Conservation (phyloP, 176 grass and related monocot genomes). For the Juncus effusus region DNA sequence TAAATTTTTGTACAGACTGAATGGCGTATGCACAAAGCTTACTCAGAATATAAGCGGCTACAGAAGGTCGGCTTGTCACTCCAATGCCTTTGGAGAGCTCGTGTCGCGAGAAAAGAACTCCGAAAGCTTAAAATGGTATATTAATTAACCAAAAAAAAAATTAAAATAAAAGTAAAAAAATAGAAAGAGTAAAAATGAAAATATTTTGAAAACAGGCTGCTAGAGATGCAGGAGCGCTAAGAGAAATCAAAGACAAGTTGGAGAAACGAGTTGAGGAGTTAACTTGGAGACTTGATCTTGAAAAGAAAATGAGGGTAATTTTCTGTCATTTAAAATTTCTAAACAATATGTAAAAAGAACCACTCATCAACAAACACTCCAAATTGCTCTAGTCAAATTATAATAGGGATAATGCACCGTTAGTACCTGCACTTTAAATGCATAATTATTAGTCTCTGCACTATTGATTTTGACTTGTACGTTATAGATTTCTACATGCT, state of each 20-base stretch:
- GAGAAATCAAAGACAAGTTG: constrained; percentile 92
- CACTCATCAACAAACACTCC: no score
- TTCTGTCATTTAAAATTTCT: background rate
- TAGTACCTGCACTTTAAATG: no score
- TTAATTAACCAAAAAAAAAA: background rate
- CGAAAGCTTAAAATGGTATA: constrained; percentile 75
- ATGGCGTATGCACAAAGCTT: constrained; percentile 82
- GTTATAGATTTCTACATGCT: no score
- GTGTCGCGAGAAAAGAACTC: constrained; percentile 90
- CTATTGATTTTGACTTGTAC: no score
- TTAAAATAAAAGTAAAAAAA: background rate
- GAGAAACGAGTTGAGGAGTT: constrained; percentile 95
- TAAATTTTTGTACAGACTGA: constrained; percentile 49
- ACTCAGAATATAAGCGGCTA: constrained; percentile 59
- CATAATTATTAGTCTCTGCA: no score
- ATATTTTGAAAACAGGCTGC: constrained; percentile 60
- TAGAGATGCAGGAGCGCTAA: constrained; percentile 83
- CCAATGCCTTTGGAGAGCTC: constrained; percentile 84
- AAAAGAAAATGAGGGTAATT: constrained; percentile 85
- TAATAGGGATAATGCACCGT: no score
- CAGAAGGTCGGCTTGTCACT: constrained; percentile 62
- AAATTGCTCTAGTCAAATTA: no score
- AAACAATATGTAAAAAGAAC: no score
- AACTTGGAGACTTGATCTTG: constrained; percentile 79
- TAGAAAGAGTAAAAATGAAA: constrained; percentile 12